phyloP scores from a whole-genome alignment of 1,284 basidiomycete species.

The Lignosus rhinocerotis region DNA sequence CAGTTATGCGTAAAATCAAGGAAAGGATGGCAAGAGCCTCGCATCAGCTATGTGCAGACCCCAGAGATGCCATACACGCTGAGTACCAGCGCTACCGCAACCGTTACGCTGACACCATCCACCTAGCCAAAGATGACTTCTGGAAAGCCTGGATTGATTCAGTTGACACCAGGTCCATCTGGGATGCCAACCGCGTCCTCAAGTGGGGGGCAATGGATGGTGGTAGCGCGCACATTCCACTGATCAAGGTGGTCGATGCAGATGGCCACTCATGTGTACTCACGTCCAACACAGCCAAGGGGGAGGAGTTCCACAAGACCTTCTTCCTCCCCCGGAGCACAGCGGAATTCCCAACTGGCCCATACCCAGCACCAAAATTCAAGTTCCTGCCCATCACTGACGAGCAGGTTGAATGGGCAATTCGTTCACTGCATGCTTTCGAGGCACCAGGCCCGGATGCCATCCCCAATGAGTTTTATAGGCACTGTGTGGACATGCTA shows the following conservation, averaged over 20 bases:
- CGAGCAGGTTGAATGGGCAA: slow-evolving; percentile 20
- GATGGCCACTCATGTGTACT: neutral
- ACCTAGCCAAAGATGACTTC: slow-evolving; percentile 29
- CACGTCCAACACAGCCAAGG: slow-evolving; percentile 34
- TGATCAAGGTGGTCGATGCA: slow-evolving; percentile 14
- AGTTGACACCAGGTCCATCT: slow-evolving; percentile 28
- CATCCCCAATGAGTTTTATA: slow-evolving; percentile 38
- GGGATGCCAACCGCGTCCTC: slow-evolving; percentile 34
- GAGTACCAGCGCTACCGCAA: slow-evolving; percentile 23
- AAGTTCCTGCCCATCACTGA: slow-evolving; percentile 21
- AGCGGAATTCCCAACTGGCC: neutral
- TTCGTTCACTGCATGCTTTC: slow-evolving; percentile 24
- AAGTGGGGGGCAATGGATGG: slow-evolving; percentile 31
- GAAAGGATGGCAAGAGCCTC: slow-evolving; percentile 31
- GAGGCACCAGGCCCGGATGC: slow-evolving; percentile 39
- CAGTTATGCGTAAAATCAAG: slow-evolving; percentile 4
- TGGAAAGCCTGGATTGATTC: slow-evolving; percentile 39
- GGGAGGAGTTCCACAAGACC: slow-evolving; percentile 23
- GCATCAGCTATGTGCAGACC: slow-evolving; percentile 35
- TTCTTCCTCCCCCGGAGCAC: slow-evolving; percentile 34
- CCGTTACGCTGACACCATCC: slow-evolving; percentile 32
- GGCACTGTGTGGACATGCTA: slow-evolving; percentile 28
- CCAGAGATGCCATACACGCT: slow-evolving; percentile 27
- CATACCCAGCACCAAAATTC: slow-evolving; percentile 30
- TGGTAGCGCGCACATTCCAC: slow-evolving; percentile 34